Base-by-base conservation (phyloP, 2,329 filamentous ascomycete species). In the Tolypocladium tundrense region DNA sequence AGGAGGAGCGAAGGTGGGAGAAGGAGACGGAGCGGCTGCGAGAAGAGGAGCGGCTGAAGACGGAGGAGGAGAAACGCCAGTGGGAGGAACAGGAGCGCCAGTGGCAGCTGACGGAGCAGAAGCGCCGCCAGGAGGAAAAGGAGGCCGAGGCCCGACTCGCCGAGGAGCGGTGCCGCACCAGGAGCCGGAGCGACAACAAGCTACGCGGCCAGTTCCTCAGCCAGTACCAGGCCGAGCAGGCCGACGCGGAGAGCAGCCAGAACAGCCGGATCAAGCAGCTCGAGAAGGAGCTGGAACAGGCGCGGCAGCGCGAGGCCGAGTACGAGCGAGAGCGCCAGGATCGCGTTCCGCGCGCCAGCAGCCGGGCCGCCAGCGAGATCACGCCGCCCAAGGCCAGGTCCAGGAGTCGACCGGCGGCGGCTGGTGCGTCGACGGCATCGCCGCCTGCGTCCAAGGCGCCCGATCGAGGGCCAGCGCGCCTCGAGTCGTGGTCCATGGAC, bases 131-230 rank as follows among this genome's bases (percentile, higher is more conserved):
- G 60, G 90, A 94, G 63, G 90, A 96, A 64, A 82, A 82, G 40
- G 88, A 88, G 62, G 83, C 86, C 2, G 87, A 91, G 65, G 81
- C 83, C 13, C 81, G 80, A 45, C 70, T 91, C 39, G 82, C 83
- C 54, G 79, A 86, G 59, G 88, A 93, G 67, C 82, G 88, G 53
- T 79, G 79, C 65, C 79, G 82, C 59, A 78, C 83, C 58, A 81
- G 84, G 59, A 81, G 78, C 52, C 80, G 83, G 60, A 87, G 83
- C 66, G 86, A 91, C 65, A 79, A 80, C 42, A 83, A 86, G 61
- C 77, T 96, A 27, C 87, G 86, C 60, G 91, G 91, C 2, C 91
- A 96, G 68, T 92, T 87, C 65, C 80, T 96, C 55, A 93, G 89
- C 67, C 88, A 96, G 68, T 96, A 96, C 69, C 88, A 90, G 69